Percentiles rank a stretch among this genome's conserved stretches.
Evolutionary conservation across 2,329 filamentous ascomycete species (phyloP).

Genomic region (Curvularia sp.): DNA sequence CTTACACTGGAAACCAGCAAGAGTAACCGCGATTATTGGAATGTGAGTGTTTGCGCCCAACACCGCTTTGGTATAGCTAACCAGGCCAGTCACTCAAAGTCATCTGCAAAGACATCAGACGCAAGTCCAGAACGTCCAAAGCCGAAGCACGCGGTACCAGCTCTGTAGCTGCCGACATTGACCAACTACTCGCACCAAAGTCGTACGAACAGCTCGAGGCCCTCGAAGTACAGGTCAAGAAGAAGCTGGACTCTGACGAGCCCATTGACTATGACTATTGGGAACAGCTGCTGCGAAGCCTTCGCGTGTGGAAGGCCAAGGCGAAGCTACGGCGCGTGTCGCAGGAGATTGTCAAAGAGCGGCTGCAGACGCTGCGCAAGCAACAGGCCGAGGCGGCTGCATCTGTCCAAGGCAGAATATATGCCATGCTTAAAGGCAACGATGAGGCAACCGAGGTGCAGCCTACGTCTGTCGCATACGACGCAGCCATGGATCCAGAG

Average conservation of each 20-base stretch:
- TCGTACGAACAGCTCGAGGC: slow-evolving; percentile 83
- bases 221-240: slow-evolving; percentile 84
- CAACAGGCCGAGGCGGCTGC: slow-evolving; percentile 73
- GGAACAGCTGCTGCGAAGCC: slow-evolving; percentile 85
- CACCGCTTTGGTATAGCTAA: slow-evolving; percentile 32
- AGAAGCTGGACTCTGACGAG: slow-evolving; percentile 86
- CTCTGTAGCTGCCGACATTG: slow-evolving; percentile 86
- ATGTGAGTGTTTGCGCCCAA: slow-evolving; percentile 51
- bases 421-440: slow-evolving; percentile 50
- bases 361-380: slow-evolving; percentile 69
- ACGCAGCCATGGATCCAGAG: slow-evolving; percentile 65
- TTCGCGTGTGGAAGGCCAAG: slow-evolving; percentile 90
- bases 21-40: slow-evolving; percentile 88
- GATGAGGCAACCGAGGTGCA: slow-evolving; percentile 10
- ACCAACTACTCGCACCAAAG: slow-evolving; percentile 85
- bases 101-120: slow-evolving; percentile 77
- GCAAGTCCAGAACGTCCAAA: slow-evolving; percentile 66
- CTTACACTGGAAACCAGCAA: slow-evolving; percentile 78
- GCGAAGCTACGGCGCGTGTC: slow-evolving; percentile 81
- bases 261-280: slow-evolving; percentile 97
- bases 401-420: slow-evolving; percentile 60
- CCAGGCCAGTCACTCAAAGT: slow-evolving; percentile 72
- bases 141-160: slow-evolving; percentile 77
- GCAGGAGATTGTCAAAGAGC: slow-evolving; percentile 74
- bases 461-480: slow-evolving; percentile 39